Conservation (phyloP, 176 grass and related monocot genomes). For the Oryza glaberrima region DNA sequence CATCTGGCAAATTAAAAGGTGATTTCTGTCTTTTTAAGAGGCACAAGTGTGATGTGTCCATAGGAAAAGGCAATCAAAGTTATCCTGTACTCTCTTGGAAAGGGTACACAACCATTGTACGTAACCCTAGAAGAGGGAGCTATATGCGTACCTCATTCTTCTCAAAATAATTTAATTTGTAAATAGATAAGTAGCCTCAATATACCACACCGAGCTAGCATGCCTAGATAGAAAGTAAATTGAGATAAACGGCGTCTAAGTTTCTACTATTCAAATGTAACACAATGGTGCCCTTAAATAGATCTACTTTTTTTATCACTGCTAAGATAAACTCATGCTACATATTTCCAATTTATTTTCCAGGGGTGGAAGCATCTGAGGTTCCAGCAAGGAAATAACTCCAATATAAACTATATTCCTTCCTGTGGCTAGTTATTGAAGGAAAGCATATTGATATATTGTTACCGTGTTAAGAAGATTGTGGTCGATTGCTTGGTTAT, state of each 20-base stretch:
- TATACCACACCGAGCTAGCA: slow-evolving; percentile 1
- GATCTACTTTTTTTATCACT: background rate
- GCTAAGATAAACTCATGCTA: background rate
- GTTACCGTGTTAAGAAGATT: slow-evolving; percentile 21
- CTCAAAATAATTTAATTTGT: background rate
- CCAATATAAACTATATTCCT: slow-evolving; percentile 25
- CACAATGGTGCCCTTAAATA: background rate
- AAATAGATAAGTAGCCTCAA: slow-evolving; percentile 4
- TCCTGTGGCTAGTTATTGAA: slow-evolving; percentile 25
- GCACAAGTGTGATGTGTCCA: background rate
- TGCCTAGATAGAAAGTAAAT: background rate
- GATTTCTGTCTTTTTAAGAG: background rate
- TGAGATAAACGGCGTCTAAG: background rate
- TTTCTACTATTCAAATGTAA: slow-evolving; percentile 23
- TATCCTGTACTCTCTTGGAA: background rate
- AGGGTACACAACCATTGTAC: background rate
- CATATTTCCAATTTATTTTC: background rate
- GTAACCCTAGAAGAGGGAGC: background rate
- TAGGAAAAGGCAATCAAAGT: slow-evolving; percentile 15
- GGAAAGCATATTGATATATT: slow-evolving; percentile 26
- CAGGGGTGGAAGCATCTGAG: slow-evolving; percentile 44
- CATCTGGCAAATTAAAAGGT: slow-evolving; percentile 17
- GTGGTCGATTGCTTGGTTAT: slow-evolving; percentile 3
- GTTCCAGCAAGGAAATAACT: slow-evolving; percentile 6
- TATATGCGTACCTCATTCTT: background rate